Evolutionary conservation across 768 basidiomycete species (phyloP).

Genomic region (Mycena indigotica): DNA sequence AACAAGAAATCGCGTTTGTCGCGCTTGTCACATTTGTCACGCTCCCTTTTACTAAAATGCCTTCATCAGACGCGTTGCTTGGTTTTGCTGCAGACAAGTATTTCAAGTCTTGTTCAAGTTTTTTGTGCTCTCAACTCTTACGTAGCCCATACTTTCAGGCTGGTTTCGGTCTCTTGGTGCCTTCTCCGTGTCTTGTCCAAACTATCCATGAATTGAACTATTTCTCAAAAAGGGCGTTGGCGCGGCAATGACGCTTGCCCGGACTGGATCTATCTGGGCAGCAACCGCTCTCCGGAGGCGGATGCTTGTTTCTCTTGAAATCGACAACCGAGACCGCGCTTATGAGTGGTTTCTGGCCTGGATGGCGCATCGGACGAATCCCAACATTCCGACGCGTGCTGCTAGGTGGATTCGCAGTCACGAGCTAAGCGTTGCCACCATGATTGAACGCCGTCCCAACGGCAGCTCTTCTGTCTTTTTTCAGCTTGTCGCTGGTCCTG

Average conservation of each 20-base stretch:
- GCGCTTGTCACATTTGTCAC: constrained; percentile 3
- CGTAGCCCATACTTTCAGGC: constrained; percentile 95
- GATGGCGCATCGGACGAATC: constrained; percentile 76
- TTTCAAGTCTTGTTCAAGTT: constrained; percentile 33
- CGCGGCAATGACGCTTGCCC: constrained; percentile 75
- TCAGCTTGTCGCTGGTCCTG: constrained; percentile 94
- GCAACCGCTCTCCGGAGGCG: constrained; percentile 80
- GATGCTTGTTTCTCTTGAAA: constrained; percentile 92
- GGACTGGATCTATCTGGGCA: constrained; percentile 69
- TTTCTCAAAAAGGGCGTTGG: constrained; percentile 75
- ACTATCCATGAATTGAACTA: constrained; percentile 7
- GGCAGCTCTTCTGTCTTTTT: constrained; percentile 89
- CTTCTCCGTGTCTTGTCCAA: constrained; percentile 9
- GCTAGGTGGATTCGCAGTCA: constrained; percentile 73
- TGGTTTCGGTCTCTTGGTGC: constrained; percentile 95
- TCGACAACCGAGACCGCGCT: constrained; percentile 91
- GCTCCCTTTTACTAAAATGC: background rate
- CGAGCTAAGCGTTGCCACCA: constrained; percentile 93
- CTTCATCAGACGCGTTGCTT: constrained; percentile 32
- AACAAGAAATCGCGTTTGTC: background rate
- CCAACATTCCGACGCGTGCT: constrained; percentile 28
- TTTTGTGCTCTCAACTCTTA: background rate
- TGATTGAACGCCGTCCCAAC: constrained; percentile 85
- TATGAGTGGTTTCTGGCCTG: constrained; percentile 98
- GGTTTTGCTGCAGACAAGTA: constrained; percentile 66